Conservation (phyloP, 2,329 filamentous ascomycete species). For the Ascochyta lentis region DNA sequence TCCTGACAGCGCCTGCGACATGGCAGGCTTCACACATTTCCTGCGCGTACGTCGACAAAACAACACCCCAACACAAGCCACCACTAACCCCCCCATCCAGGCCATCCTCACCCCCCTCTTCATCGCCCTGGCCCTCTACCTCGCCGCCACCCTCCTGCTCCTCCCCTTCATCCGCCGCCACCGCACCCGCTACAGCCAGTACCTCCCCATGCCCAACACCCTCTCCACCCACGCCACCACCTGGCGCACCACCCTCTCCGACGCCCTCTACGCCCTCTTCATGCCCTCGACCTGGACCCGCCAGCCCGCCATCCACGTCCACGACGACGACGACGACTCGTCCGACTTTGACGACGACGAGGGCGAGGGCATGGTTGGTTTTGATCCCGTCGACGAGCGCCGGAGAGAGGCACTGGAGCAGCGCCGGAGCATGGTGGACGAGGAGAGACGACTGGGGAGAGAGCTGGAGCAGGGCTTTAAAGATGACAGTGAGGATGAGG, state of each 20-base stretch:
- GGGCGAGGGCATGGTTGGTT: constrained; percentile 57
- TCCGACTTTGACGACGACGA: constrained; percentile 53
- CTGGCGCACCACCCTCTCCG: constrained; percentile 46
- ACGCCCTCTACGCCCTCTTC: constrained; percentile 44
- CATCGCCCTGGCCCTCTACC: constrained; percentile 53
- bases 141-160: constrained; percentile 50
- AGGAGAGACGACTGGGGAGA: constrained; percentile 71
- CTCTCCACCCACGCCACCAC: constrained; percentile 24
- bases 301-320: constrained; percentile 33
- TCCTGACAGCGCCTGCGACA: constrained; percentile 23
- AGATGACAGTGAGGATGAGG: constrained; percentile 73
- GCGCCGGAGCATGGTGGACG: constrained; percentile 53
- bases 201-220: constrained; percentile 49
- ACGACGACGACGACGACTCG: constrained; percentile 41
- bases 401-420: constrained; percentile 50
- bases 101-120: constrained; percentile 55
- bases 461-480: constrained; percentile 79
- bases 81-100: constrained; percentile 36
- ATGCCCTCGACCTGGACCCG: constrained; percentile 40
- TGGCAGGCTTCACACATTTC: constrained; percentile 45
- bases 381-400: constrained; percentile 47
- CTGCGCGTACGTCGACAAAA: constrained; percentile 38
- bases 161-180: constrained; percentile 55
- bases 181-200: constrained; percentile 53
- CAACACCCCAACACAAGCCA: not conserved